Base-by-base conservation (phyloP, 73 alveolate species). In the Chromera velia region DNA sequence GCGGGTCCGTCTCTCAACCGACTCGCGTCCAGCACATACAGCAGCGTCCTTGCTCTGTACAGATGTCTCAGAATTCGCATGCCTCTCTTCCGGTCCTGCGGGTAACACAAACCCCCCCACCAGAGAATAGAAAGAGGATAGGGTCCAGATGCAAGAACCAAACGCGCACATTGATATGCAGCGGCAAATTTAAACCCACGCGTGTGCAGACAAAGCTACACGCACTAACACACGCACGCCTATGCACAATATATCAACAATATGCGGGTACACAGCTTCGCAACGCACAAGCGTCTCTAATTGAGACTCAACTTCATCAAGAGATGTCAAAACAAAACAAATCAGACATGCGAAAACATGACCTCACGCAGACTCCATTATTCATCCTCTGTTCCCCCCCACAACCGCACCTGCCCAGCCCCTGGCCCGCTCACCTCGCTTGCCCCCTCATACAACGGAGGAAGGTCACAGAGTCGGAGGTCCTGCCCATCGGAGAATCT, bases 81-180 rank as follows among this genome's bases (percentile, higher is more conserved):
- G 22, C 86, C 86, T 68, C 47, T 79, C 72, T 45, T 62, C 40
- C 68, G 66, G 80, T 79, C 86, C 86, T 78, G n/a, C 1, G 28
- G n/a, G n/a, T n/a, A n/a, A n/a, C n/a, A n/a, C n/a, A n/a, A n/a
- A n/a, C n/a, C n/a, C n/a, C n/a, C n/a, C n/a, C n/a, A n/a, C n/a
- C n/a, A n/a, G n/a, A n/a, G n/a, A n/a, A n/a, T n/a, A n/a, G n/a
- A n/a, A n/a, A n/a, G n/a, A n/a, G n/a, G n/a, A n/a, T n/a, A n/a
- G n/a, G n/a, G n/a, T n/a, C n/a, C n/a, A n/a, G n/a, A n/a, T n/a
- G n/a, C n/a, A n/a, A n/a, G n/a, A n/a, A n/a, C n/a, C n/a, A n/a
- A n/a, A n/a, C n/a, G n/a, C n/a, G n/a, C n/a, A n/a, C n/a, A n/a
- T n/a, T n/a, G n/a, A n/a, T n/a, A n/a, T n/a, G n/a, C n/a, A n/a